Conservation (phyloP, 139 green algal genomes). For the Chlamydomonas asymmetrica region DNA sequence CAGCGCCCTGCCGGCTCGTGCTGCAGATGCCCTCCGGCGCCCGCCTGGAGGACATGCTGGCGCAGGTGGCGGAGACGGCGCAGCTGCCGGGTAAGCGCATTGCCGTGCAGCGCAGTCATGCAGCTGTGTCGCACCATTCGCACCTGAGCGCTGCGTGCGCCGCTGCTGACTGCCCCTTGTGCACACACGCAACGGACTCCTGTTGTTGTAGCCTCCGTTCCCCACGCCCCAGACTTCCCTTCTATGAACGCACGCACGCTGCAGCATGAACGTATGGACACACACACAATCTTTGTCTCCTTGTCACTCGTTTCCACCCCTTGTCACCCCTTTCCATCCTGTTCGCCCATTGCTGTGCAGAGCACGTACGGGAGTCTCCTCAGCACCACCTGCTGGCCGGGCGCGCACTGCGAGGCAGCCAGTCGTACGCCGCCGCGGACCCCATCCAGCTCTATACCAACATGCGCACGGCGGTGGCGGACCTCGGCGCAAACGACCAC, state of each 20-base stretch:
- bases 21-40: conserved; percentile 48
- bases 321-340: background rate
- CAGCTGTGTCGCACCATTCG: no score
- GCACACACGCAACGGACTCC: no score
- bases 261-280: no score
- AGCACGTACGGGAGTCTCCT: background rate
- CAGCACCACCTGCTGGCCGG: conserved; percentile 16
- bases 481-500: conserved; percentile 8
- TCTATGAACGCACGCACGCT: no score
- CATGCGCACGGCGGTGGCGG: conserved; percentile 14
- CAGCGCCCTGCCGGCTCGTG: conserved; percentile 24
- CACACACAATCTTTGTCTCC: no score
- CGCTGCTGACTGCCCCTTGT: no score
- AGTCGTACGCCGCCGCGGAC: no score
- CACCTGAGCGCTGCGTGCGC: no score
- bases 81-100: conserved; percentile 12
- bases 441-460: conserved; percentile 23
- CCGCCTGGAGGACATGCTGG: conserved; percentile 52
- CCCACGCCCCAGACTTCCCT: no score
- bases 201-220: no score
- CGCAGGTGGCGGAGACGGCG: conserved; percentile 35
- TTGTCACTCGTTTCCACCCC: no score
- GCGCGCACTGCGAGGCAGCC: conserved; percentile 22
- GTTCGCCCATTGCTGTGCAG: background rate
- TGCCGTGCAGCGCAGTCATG: background rate